Percentiles rank a stretch among this genome's conserved stretches.
Conservation (phyloP, 169 alveolate genomes). For the Prorocentrum cordatum region DNA sequence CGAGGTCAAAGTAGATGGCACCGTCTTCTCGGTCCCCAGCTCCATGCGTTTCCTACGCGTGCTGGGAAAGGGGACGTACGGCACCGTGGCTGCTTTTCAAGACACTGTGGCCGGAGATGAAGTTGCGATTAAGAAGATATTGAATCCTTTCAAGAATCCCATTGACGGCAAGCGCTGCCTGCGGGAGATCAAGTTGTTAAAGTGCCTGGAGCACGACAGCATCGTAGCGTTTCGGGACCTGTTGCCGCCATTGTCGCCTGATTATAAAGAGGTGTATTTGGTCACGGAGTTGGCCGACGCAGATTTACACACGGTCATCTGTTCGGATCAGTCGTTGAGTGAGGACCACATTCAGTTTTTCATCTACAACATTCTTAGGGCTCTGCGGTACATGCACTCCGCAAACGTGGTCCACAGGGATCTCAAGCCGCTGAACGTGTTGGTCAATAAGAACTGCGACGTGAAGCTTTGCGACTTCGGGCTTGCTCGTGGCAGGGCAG, state of each 20-base stretch:
- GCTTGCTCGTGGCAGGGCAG: constrained; percentile 47
- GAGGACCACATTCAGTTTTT: constrained; percentile 23
- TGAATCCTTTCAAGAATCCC: constrained; percentile 35
- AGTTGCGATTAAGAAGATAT: constrained; percentile 25
- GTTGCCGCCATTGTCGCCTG: background rate
- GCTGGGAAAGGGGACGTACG: constrained; percentile 14
- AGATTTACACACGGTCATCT: constrained; percentile 55
- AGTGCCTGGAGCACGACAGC: constrained; percentile 19
- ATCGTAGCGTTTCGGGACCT: constrained; percentile 20
- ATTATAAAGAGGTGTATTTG: constrained; percentile 6
- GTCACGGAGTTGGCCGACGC: constrained; percentile 62
- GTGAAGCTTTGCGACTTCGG: constrained; percentile 56
- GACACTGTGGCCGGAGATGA: constrained; percentile 13
- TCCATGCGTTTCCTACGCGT: too few relatives aligned
- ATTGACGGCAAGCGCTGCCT: constrained; percentile 43
- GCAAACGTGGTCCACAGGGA: constrained; percentile 66
- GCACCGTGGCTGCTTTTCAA: constrained; percentile 30
- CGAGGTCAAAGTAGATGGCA: too few relatives aligned
- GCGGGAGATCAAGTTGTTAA: constrained; percentile 57
- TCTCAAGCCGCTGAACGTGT: constrained; percentile 41
- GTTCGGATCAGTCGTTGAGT: constrained; percentile 47
- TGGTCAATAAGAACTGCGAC: constrained; percentile 50
- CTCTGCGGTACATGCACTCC: constrained; percentile 26
- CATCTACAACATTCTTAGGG: constrained; percentile 21
- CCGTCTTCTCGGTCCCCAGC: too few relatives aligned